Evolutionary conservation across 2,329 filamentous ascomycete genomes (phyloP).

Genomic region (Colletotrichum coccodes): DNA sequence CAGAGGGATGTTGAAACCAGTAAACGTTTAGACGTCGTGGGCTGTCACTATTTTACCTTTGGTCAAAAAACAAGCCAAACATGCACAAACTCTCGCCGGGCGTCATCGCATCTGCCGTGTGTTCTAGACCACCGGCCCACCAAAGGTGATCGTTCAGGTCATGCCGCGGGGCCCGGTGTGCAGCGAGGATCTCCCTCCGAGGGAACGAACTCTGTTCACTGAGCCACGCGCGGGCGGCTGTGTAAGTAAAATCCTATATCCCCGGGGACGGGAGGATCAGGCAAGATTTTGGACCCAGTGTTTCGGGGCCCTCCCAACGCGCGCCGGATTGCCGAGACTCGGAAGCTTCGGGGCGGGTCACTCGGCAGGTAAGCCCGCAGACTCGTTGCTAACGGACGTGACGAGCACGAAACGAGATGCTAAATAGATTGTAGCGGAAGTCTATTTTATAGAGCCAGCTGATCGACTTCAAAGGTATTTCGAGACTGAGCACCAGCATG

Average conservation of each 20-base stretch:
- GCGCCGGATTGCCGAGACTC: not conserved
- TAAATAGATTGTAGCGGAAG: too few relatives aligned
- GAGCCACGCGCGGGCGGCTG: not conserved
- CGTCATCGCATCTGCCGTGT: conserved; percentile 1
- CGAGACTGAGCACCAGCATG: not conserved
- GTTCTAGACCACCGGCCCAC: too few relatives aligned
- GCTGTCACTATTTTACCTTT: too few relatives aligned
- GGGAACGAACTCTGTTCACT: not conserved
- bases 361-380: not conserved
- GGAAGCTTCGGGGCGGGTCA: conserved; percentile 3
- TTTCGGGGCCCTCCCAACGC: conserved; percentile 2
- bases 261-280: not conserved
- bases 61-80: not conserved
- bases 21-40: too few relatives aligned
- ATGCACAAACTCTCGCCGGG: not conserved
- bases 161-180: not conserved
- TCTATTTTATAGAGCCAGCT: not conserved
- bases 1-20: too few relatives aligned
- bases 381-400: not conserved
- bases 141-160: not conserved
- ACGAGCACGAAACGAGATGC: too few relatives aligned
- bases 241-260: not conserved
- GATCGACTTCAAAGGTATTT: not conserved
- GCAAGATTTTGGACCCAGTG: not conserved
- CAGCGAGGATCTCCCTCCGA: not conserved